Evolutionary conservation across 2,329 filamentous ascomycete species (phyloP).

Genomic region (Aspergillus sp.): DNA sequence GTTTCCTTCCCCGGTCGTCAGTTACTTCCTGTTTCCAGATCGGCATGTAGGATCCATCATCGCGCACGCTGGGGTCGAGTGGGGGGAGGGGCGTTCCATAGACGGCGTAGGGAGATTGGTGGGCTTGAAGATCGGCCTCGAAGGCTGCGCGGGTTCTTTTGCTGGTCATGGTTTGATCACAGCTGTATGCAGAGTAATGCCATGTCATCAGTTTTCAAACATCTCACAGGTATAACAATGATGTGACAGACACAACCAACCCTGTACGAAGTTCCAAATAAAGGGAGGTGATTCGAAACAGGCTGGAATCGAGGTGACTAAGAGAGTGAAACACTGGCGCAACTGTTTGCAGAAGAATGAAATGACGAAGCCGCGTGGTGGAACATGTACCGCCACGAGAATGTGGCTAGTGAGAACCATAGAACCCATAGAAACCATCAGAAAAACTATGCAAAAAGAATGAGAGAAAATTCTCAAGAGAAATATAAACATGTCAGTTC

Average conservation of each 20-base stretch:
- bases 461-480: too few relatives aligned
- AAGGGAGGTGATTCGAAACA: too few relatives aligned
- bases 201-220: too few relatives aligned
- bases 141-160: slow-evolving; percentile 75
- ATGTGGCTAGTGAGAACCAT: too few relatives aligned
- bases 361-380: too few relatives aligned
- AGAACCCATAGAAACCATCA: too few relatives aligned
- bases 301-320: background rate
- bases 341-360: too few relatives aligned
- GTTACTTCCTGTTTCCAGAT: slow-evolving; percentile 98
- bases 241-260: background rate
- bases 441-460: too few relatives aligned
- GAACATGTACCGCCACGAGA: too few relatives aligned
- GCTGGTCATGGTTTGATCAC: slow-evolving; percentile 52
- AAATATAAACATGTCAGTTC: too few relatives aligned
- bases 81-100: slow-evolving; percentile 83
- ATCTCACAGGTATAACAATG: too few relatives aligned
- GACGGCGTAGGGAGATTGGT: slow-evolving; percentile 65
- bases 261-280: background rate
- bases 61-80: slow-evolving; percentile 65
- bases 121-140: slow-evolving; percentile 63
- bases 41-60: slow-evolving; percentile 87
- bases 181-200: background rate
- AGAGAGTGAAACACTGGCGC: slow-evolving; percentile 9
- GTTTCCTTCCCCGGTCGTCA: slow-evolving; percentile 82